Evolutionary conservation across 1,284 basidiomycete genomes (phyloP).

Genomic region (Ceratobasidium sp.): DNA sequence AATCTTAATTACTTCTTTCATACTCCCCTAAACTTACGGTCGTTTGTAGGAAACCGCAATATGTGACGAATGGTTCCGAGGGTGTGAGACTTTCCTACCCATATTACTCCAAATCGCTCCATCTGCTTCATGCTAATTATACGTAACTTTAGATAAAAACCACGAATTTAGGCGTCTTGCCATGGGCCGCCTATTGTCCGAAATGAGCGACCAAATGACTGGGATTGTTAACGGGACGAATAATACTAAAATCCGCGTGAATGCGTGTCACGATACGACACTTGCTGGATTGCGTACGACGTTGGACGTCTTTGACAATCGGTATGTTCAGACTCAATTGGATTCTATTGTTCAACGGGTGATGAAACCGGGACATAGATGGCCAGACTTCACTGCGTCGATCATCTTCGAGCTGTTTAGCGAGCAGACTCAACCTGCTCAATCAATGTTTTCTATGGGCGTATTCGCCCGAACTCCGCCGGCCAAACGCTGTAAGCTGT

Average conservation of each 20-base stretch:
- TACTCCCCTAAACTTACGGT: neutral
- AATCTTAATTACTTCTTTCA: conserved; percentile 53
- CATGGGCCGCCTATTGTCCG: conserved; percentile 80
- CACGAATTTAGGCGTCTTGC: conserved; percentile 82
- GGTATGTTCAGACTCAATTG: conserved; percentile 60
- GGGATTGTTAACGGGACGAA: conserved; percentile 64
- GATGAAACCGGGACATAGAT: conserved; percentile 61
- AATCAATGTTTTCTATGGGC: conserved; percentile 29
- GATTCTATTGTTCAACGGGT: neutral
- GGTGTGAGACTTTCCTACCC: conserved; percentile 56
- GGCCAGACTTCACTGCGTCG: conserved; percentile 81
- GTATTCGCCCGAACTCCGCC: conserved; percentile 30
- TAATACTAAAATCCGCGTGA: conserved; percentile 72
- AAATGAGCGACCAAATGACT: conserved; percentile 74
- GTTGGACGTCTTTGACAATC: conserved; percentile 82
- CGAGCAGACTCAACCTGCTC: conserved; percentile 44
- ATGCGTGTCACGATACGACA: conserved; percentile 71
- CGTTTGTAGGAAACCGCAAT: conserved; percentile 75
- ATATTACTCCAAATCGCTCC: neutral
- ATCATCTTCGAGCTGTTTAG: conserved; percentile 82
- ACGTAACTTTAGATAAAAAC: conserved; percentile 68
- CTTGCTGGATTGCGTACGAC: conserved; percentile 77
- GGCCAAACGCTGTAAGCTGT: conserved; percentile 26
- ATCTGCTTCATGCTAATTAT: neutral
- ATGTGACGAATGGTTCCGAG: conserved; percentile 84